Conservation (phyloP, 148 eudicot species). For the Nyssa sinensis region DNA sequence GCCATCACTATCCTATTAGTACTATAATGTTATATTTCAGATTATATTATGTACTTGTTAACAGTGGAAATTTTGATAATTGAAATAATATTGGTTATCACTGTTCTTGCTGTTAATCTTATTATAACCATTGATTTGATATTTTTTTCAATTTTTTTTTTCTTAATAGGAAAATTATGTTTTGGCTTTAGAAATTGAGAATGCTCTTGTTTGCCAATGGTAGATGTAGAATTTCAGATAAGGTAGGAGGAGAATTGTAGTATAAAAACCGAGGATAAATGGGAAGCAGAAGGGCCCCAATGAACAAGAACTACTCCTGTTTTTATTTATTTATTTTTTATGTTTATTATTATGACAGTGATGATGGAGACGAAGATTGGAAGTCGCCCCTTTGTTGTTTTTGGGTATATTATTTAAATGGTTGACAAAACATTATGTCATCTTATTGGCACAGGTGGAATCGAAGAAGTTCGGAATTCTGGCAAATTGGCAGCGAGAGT, state of each 20-base stretch:
- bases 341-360: neutral
- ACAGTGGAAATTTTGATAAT: neutral
- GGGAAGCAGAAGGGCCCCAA: no score
- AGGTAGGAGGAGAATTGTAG: neutral
- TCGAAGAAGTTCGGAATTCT: conserved; percentile 32
- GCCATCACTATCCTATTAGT: neutral
- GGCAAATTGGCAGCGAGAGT: conserved; percentile 37
- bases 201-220: neutral
- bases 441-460: conserved; percentile 26
- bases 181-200: neutral
- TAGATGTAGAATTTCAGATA: neutral
- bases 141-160: no score
- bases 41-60: neutral
- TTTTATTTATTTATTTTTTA: no score
- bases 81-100: neutral
- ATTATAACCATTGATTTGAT: neutral
- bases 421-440: neutral
- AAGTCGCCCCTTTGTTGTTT: neutral
- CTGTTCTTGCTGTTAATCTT: neutral
- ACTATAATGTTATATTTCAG: neutral
- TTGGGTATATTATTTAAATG: neutral
- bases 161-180: neutral
- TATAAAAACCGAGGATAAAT: neutral
- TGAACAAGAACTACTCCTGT: no score
- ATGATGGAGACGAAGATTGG: neutral